Percentiles rank a stretch among this genome's conserved stretches.
phyloP scores from a whole-genome alignment of 2,329 filamentous ascomycete genomes.

The Fusarium sterilihyphosum region DNA sequence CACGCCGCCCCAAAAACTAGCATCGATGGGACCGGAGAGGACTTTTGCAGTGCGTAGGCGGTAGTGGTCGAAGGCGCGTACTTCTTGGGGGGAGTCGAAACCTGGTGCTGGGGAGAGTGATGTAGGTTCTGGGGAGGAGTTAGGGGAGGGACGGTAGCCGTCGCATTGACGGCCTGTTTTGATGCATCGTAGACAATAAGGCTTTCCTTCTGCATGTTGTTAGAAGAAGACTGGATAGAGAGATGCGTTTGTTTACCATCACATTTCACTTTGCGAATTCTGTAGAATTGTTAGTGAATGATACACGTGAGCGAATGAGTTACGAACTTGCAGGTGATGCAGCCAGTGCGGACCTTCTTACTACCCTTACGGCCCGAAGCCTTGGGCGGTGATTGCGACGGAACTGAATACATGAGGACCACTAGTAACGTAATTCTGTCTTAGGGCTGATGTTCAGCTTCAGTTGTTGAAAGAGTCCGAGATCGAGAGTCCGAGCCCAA shows the following conservation, averaged over 20 bases:
- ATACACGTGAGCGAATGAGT: too few relatives aligned
- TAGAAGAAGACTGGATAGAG: rapidly evolving
- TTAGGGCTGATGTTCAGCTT: not conserved
- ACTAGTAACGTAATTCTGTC: not conserved
- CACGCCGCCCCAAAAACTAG: conserved; percentile 55
- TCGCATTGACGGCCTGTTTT: conserved; percentile 67
- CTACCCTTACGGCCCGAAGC: conserved; percentile 53
- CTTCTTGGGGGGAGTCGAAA: conserved; percentile 34
- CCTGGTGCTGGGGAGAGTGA: conserved; percentile 30
- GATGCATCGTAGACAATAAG: conserved; percentile 62
- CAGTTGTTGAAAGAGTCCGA: conserved; percentile 3
- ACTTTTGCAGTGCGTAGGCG: conserved; percentile 50
- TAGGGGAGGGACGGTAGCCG: conserved; percentile 55
- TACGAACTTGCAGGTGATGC: conserved; percentile 65
- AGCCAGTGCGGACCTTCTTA: conserved; percentile 60
- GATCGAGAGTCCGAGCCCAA: conserved; percentile 26
- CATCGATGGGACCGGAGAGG: conserved; percentile 55
- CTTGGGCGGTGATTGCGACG: conserved; percentile 11
- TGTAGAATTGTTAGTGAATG: not conserved
- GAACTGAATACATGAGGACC: conserved; percentile 3
- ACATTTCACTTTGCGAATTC: conserved; percentile 23
- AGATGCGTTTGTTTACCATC: conserved; percentile 4
- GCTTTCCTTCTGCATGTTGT: conserved; percentile 55
- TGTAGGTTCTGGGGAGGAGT: conserved; percentile 27
- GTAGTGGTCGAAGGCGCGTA: conserved; percentile 48